Percentiles rank a stretch among this genome's conserved stretches.
Conservation (phyloP, 2,329 filamentous ascomycete genomes). For the Diaporthe ilicicola region DNA sequence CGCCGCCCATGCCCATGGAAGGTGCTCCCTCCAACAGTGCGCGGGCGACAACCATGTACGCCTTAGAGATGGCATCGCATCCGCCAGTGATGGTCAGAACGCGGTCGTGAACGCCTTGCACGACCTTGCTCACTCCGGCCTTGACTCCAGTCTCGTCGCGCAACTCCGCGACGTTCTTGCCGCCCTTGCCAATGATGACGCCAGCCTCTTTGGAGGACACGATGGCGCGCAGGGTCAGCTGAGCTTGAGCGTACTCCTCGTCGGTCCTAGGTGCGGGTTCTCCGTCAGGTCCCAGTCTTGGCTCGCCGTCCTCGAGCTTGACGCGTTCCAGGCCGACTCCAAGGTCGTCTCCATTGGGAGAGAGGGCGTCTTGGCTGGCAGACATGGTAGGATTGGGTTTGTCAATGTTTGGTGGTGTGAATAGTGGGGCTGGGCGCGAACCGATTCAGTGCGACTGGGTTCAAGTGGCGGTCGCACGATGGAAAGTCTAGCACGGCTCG, state of each 20-base stretch:
- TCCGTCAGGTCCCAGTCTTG: conserved; percentile 74
- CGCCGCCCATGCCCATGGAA: conserved; percentile 93
- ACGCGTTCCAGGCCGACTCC: conserved; percentile 70
- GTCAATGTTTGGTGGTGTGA: not conserved
- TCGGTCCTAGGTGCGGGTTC: conserved; percentile 89
- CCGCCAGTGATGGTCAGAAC: conserved; percentile 94
- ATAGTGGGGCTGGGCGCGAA: conserved; percentile 9
- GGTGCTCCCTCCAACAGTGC: conserved; percentile 92
- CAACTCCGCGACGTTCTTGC: conserved; percentile 97
- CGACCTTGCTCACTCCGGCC: conserved; percentile 98
- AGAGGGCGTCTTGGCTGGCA: conserved; percentile 63
- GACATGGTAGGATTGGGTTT: conserved; percentile 61
- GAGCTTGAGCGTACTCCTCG: conserved; percentile 92
- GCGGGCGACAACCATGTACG: conserved; percentile 92
- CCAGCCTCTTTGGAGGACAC: conserved; percentile 99
- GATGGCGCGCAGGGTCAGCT: conserved; percentile 94
- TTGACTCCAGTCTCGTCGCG: conserved; percentile 98
- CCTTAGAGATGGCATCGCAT: conserved; percentile 87
- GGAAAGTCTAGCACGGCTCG: conserved; percentile 11
- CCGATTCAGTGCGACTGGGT: conserved; percentile 5
- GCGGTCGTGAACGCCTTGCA: conserved; percentile 95
- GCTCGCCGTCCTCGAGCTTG: conserved; percentile 69
- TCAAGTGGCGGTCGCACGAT: conserved; percentile 26
- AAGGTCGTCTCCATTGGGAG: conserved; percentile 69
- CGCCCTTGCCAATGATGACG: conserved; percentile 98